Evolutionary conservation across 768 basidiomycete species (phyloP).

Genomic region (Neoboletus magnificus): DNA sequence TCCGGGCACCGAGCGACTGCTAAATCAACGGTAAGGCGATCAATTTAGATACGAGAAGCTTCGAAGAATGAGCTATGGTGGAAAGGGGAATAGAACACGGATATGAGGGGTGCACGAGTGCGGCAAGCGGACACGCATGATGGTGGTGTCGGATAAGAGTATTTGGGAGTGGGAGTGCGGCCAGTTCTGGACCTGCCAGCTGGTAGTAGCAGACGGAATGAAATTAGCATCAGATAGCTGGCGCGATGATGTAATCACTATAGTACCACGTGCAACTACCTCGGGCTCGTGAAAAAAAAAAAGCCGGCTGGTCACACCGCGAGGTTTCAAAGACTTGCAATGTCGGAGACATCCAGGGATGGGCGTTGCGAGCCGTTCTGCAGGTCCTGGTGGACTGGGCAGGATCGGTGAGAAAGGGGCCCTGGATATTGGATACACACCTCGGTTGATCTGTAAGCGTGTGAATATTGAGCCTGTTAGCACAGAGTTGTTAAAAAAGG

Average conservation of each 20-base stretch:
- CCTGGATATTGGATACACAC: not conserved
- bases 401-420: not conserved
- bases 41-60: not conserved
- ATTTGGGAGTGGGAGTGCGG: not conserved
- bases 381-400: not conserved
- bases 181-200: slow-evolving; percentile 15
- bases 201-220: slow-evolving; percentile 1
- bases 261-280: slow-evolving; percentile 17
- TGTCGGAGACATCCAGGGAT: not conserved
- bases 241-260: slow-evolving; percentile 29
- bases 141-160: not conserved
- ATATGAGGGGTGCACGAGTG: slow-evolving; percentile 16
- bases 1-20: not conserved
- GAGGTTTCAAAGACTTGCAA: not conserved
- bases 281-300: slow-evolving; percentile 7
- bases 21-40: not conserved
- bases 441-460: slow-evolving; percentile 21
- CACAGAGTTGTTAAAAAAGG: slow-evolving; percentile 34
- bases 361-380: not conserved
- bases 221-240: slow-evolving; percentile 23
- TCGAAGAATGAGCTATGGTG: slow-evolving; percentile 3
- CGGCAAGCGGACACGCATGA: slow-evolving; percentile 1
- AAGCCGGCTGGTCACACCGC: not conserved
- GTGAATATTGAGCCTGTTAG: slow-evolving; percentile 29
- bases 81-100: slow-evolving; percentile 7